Percentiles rank a stretch among this genome's conserved stretches.
Conservation (phyloP, 1,284 basidiomycete species). For the Somion occarium region DNA sequence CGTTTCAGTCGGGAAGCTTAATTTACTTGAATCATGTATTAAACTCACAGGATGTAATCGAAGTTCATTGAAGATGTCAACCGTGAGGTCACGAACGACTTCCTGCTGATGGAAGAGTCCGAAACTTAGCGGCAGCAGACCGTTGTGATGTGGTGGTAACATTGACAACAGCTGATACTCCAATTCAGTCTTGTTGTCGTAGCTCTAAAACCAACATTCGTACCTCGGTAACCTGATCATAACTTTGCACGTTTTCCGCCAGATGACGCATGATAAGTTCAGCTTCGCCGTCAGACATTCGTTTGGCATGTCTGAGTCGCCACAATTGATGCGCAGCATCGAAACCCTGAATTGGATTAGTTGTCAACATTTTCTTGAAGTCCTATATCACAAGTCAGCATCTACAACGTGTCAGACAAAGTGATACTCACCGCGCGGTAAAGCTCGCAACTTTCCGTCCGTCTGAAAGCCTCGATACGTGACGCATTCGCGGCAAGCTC, state of each 20-base stretch:
- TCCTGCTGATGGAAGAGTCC: slow-evolving; percentile 86
- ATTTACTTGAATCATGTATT: not conserved
- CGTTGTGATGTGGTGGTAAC: slow-evolving; percentile 76
- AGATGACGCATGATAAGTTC: slow-evolving; percentile 75
- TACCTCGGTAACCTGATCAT: slow-evolving; percentile 90
- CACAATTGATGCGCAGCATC: slow-evolving; percentile 74
- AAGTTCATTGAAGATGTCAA: slow-evolving; percentile 81
- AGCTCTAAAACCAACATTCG: slow-evolving; percentile 15
- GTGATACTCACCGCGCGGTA: slow-evolving; percentile 47
- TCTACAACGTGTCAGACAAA: not conserved
- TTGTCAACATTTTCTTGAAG: slow-evolving; percentile 40
- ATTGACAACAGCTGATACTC: slow-evolving; percentile 69
- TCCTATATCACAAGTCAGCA: slow-evolving; percentile 37
- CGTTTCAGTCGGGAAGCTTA: slow-evolving; percentile 2
- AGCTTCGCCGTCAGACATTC: slow-evolving; percentile 60
- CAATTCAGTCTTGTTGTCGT: not conserved
- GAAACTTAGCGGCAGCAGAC: slow-evolving; percentile 81
- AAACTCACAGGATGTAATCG: slow-evolving; percentile 67
- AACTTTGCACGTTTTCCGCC: slow-evolving; percentile 62
- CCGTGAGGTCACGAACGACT: slow-evolving; percentile 68
- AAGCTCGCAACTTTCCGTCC: slow-evolving; percentile 62
- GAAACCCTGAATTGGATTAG: slow-evolving; percentile 53
- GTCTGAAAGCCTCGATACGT: slow-evolving; percentile 79
- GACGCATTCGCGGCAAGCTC: slow-evolving; percentile 67
- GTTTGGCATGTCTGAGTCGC: slow-evolving; percentile 58